Evolutionary conservation across 352 stramenopile genomes (phyloP).

Genomic region (Globisporangium mamillatum): DNA sequence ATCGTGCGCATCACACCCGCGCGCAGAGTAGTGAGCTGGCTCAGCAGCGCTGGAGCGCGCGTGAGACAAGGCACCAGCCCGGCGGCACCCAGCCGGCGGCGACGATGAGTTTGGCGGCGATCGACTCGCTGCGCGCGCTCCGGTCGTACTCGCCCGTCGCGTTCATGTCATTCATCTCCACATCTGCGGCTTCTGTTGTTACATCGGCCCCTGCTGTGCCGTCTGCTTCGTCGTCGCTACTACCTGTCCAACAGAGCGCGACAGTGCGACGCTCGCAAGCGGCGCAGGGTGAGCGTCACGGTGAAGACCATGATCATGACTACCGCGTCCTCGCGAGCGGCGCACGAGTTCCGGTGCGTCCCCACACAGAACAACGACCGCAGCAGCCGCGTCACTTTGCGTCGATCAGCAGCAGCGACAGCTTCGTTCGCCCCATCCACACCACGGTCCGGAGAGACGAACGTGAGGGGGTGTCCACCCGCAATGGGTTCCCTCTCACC

Average conservation of each 20-base stretch:
- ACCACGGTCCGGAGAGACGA: not conserved
- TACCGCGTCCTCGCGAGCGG: not conserved
- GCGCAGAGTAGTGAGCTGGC: not conserved
- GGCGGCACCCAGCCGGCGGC: not conserved
- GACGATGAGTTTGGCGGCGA: not conserved
- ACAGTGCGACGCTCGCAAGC: not conserved
- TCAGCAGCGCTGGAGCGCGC: not conserved
- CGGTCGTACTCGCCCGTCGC: not conserved
- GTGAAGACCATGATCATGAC: not conserved
- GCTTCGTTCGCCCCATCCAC: not conserved
- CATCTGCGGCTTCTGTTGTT: not conserved
- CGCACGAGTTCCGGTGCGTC: not conserved
- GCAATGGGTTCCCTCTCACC: not conserved
- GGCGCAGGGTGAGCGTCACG: not conserved
- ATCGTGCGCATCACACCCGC: not conserved
- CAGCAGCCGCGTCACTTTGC: not conserved
- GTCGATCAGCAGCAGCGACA: not conserved
- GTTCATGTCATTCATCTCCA: not conserved
- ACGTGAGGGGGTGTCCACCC: not conserved
- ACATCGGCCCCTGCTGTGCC: not conserved
- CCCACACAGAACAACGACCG: not conserved
- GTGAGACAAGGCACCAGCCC: not conserved
- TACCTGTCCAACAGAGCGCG: not conserved
- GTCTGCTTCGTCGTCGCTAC: not conserved
- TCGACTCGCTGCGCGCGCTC: slow-evolving; percentile 2